Base-by-base conservation (phyloP, 192 early-diverging fungal genomes). In the Dissophora globulifera region DNA sequence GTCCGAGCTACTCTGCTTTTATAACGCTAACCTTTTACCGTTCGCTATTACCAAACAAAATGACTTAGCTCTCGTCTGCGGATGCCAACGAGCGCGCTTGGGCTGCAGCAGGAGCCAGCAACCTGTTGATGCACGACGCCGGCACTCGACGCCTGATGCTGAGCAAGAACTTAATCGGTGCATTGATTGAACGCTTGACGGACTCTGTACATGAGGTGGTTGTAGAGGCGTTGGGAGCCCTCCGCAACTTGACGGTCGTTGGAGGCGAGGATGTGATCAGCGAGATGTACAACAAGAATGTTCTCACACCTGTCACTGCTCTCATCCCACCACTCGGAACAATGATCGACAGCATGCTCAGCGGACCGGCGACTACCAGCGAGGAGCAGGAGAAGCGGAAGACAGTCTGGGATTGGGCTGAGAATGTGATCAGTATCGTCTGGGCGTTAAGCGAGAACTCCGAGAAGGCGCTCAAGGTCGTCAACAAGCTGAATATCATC, bases 81-180 rank as follows among this genome's bases (percentile, higher is more conserved):
- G 87, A 92, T 55, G 72, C 87, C 27, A 88, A 87, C 58, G 96
- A 97, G 38, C 81, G 94, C 7, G 88, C 89, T 7, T 97, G 95
- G 94, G 93, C 96, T 1, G 92, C 93, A 16, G 91, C 94, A 29
- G 92, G 93, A 58, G 85, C 93, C 17, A 93, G 92, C 38, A 91
- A 95, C 78, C 79, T 97, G 31, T 80, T 93, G 68, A 83, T 89
- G 63, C 67, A 81, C 41, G 86, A 91, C 51, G 79, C 62, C 13
- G 70, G 78, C n/a, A 90, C 87, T 7, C 88, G 92, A 17, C 87
- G 90, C 51, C 65, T 93, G 52, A 83, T 97, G 51, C 83, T 96
- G n/a, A 83, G 88, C 48, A 90, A 88, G 54, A 85, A 88, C 69
- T 64, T 95, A 27, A 70, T 93, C 23, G 78, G 74, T 19, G 80